These are phyloP conservation scores for Trichoderma koningii DNA, from an alignment of 2,329 filamentous ascomycete genomes.

Conservation along the genomic window DNA sequence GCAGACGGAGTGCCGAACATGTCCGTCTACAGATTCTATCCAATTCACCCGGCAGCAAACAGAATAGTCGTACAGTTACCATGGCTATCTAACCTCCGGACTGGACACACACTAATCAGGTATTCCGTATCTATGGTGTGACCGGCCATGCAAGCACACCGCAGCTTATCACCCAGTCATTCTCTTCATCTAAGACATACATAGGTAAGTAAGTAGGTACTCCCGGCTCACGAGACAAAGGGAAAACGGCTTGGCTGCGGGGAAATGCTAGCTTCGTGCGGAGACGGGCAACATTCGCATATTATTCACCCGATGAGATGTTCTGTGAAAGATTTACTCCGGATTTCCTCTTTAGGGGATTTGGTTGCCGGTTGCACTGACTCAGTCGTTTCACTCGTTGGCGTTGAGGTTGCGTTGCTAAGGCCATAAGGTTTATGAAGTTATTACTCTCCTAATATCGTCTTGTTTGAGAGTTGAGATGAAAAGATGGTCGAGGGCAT, in stretches of 20 bases:
- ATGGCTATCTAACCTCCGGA: too few species aligned
- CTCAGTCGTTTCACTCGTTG: background rate
- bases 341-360: background rate
- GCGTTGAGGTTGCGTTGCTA: too few species aligned
- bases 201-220: too few species aligned
- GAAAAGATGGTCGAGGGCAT: too few species aligned
- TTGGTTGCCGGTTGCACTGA: background rate
- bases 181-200: too few species aligned
- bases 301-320: background rate
- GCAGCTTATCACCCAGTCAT: conserved; percentile 3
- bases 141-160: background rate
- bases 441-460: background rate
- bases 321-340: background rate
- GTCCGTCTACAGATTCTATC: too few species aligned
- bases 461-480: too few species aligned
- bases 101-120: background rate
- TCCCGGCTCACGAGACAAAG: background rate
- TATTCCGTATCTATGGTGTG: conserved; percentile 7
- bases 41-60: conserved; percentile 5
- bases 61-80: too few species aligned
- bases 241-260: conserved; percentile 5
- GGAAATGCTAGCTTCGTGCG: conserved; percentile 1
- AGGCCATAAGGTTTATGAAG: too few species aligned
- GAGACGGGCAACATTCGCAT: background rate
- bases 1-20: background rate